These are phyloP conservation scores for Pilaira anomala DNA, from an alignment of 192 early-diverging fungal species.

Conservation along the genomic window DNA sequence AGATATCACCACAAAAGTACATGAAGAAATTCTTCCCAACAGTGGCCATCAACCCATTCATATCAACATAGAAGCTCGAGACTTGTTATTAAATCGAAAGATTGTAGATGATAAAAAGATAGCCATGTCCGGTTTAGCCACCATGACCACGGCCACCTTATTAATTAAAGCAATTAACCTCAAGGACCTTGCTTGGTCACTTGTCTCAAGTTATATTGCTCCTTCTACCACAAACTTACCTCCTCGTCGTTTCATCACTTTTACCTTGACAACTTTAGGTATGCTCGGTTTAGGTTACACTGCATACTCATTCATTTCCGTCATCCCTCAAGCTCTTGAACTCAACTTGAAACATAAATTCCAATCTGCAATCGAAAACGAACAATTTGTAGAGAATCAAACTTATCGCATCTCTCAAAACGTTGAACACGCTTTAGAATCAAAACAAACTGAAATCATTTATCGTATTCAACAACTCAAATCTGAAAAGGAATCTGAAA, in stretches of 20 bases:
- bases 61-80: constrained; percentile 5
- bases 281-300: not conserved
- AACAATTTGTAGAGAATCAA: constrained; percentile 48
- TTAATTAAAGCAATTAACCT: too few species aligned
- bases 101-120: too few species aligned
- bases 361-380: constrained; percentile 33
- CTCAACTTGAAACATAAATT: constrained; percentile 61
- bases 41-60: not conserved
- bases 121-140: too few species aligned
- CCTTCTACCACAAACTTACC: too few species aligned
- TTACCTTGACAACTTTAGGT: constrained; percentile 47
- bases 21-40: too few species aligned
- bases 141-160: too few species aligned
- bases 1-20: constrained; percentile 10
- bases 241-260: too few species aligned
- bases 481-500: not conserved
- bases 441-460: not conserved
- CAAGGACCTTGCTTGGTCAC: too few species aligned
- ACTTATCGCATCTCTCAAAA: not conserved
- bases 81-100: not conserved
- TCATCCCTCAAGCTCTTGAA: constrained; percentile 61
- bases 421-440: not conserved
- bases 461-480: not conserved
- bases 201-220: too few species aligned
- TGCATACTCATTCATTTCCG: constrained; percentile 55